Evolutionary conservation across 495 filamentous ascomycete species (phyloP), one percentile per base, ranked within the genome.

Genomic region (Neurospora sp.): DNA sequence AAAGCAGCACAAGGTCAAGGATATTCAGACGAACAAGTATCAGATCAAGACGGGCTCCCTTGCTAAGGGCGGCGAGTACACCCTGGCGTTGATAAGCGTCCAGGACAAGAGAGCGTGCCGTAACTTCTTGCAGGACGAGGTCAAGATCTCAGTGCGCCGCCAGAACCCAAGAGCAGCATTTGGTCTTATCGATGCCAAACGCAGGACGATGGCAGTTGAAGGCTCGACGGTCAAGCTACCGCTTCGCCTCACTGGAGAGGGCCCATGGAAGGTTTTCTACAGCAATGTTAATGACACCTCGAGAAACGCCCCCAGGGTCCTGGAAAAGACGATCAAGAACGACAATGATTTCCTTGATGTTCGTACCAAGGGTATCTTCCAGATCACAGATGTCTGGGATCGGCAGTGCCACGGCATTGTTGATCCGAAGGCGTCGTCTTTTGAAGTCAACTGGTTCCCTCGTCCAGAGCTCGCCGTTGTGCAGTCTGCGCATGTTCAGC

Each of bases 81-180:
- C 90, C 11, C 79, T 99, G 41, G 89, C 92, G 20, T 82, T 99
- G 71, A 92, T 89, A 16, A 94, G 90, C 73, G 87, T 98, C 40
- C 93, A 94, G 77, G 96, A 98, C 80, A 90, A 89, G 78, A 90
- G 90, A 69, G 91, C 90, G 66, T 99, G 96, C 83, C 94, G 94
- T 75, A 91, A 92, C 69, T 90, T 90, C 76, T 78, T 98, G 48
- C 92, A 93, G 76, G 90, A 93, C 38, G 93, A 92, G 78, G 85
- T 89, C 69, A 95, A 91, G 79, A 91, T 98, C 75, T 87, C 90
- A 16, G 96, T 97, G 39, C 88, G 93, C 31, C 92, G 92, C 72
- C 94, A 97, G 81, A 90, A 91, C 73, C 96, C 96, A 1, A 90
- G 91, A 75, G 96, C 88, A 23, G 86, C 90, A 2, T 99, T 98